These are phyloP conservation scores for Tolypocladium ovalisporum DNA, from an alignment of 2,329 filamentous ascomycete genomes.

Conservation along the genomic window DNA sequence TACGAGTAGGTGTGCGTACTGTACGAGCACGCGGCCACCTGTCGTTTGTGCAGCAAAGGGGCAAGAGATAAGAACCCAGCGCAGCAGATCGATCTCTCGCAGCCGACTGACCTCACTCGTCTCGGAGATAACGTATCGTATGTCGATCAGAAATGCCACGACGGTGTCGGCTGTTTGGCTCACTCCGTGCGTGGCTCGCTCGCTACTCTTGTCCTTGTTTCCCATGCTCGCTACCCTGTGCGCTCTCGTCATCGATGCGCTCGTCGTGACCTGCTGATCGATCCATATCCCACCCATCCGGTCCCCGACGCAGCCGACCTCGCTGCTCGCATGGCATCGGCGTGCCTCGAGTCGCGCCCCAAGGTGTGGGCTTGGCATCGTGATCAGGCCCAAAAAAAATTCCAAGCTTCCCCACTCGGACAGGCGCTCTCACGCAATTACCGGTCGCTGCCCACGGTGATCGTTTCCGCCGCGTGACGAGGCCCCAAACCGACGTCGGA, in stretches of 20 bases:
- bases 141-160: background rate
- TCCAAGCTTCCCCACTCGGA: background rate
- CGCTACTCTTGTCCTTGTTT: background rate
- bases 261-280: background rate
- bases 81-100: background rate
- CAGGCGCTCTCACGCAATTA: slow-evolving; percentile 7
- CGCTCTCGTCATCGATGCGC: background rate
- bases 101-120: background rate
- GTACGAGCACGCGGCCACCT: background rate
- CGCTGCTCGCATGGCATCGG: slow-evolving; percentile 4
- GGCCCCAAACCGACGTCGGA: slow-evolving; percentile 32
- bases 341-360: background rate
- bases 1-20: too few species aligned
- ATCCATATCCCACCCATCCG: background rate
- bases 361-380: background rate
- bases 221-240: background rate
- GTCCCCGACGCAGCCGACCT: background rate
- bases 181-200: background rate
- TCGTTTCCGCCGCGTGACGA: slow-evolving; percentile 8
- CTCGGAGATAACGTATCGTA: background rate
- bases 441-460: background rate
- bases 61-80: background rate
- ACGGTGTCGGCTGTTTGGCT: background rate
- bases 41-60: background rate
- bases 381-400: background rate